Percentiles rank a stretch among this genome's conserved stretches.
Conservation (phyloP, 2,329 filamentous ascomycete species). For the Phialophora tarda region DNA sequence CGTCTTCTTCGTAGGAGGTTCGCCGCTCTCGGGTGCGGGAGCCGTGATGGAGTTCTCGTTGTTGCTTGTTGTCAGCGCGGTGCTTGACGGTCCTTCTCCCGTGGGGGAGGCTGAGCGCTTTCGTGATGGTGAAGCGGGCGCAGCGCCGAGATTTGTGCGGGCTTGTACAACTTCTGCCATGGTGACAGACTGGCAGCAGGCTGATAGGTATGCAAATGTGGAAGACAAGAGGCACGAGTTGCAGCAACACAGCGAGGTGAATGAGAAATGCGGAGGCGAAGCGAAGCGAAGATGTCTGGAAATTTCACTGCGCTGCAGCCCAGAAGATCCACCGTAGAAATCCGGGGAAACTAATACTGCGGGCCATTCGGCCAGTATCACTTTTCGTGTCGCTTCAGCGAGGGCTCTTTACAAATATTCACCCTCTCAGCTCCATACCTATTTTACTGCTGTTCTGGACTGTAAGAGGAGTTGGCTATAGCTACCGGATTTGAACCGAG, state of each 20-base stretch:
- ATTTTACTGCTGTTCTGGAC: background rate
- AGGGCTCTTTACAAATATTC: background rate
- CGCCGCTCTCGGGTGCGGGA: slow-evolving; percentile 4
- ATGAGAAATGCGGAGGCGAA: slow-evolving; percentile 23
- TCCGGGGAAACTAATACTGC: slow-evolving; percentile 1
- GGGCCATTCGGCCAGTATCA: background rate
- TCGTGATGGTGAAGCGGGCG: slow-evolving; percentile 33
- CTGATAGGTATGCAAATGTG: background rate
- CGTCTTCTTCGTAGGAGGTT: slow-evolving; percentile 63
- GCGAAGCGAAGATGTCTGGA: slow-evolving; percentile 1
- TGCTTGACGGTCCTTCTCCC: slow-evolving; percentile 20
- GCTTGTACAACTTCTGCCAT: slow-evolving; percentile 38
- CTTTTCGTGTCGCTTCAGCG: background rate
- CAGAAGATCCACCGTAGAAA: slow-evolving; percentile 4
- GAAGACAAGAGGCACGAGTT: background rate
- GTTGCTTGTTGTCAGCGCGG: slow-evolving; percentile 34
- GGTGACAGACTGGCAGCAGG: background rate
- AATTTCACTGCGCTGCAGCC: background rate
- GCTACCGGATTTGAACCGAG: background rate
- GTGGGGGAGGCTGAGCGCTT: slow-evolving; percentile 39
- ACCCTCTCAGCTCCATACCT: background rate
- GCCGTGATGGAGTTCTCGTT: slow-evolving; percentile 26
- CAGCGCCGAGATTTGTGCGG: slow-evolving; percentile 24
- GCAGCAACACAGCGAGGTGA: background rate
- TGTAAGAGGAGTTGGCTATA: background rate